A percentile compares a stretch with the other conserved stretches of the same genome.
Evolutionary conservation across 176 grass and related monocot genomes (phyloP).

Genomic region (Cenchrus americanus): DNA sequence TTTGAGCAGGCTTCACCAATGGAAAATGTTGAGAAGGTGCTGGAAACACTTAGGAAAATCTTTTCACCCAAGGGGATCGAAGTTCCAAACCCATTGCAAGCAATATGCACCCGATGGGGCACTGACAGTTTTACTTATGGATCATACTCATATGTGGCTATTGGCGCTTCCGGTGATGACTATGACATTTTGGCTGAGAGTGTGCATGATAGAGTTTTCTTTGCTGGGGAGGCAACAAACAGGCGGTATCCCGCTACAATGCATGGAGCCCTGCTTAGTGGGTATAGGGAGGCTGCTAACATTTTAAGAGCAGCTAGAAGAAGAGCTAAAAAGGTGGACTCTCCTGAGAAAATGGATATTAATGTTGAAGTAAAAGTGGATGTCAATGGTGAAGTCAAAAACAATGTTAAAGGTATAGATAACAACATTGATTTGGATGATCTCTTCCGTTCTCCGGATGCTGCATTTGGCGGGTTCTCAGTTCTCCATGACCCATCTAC

Average conservation of each 20-base stretch:
- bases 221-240: slow-evolving; percentile 96
- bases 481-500: slow-evolving; percentile 73
- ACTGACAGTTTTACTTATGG: slow-evolving; percentile 86
- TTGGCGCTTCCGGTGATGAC: slow-evolving; percentile 93
- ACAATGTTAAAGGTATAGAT: slow-evolving; percentile 43
- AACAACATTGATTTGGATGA: slow-evolving; percentile 59
- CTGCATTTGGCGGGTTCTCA: slow-evolving; percentile 66
- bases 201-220: slow-evolving; percentile 83
- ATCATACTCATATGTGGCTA: slow-evolving; percentile 89
- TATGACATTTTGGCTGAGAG: slow-evolving; percentile 95
- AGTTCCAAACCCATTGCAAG: slow-evolving; percentile 86
- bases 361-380: slow-evolving; percentile 20
- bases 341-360: slow-evolving; percentile 34
- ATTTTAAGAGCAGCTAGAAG: slow-evolving; percentile 75
- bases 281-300: slow-evolving; percentile 92
- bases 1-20: slow-evolving; percentile 76
- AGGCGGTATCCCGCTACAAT: slow-evolving; percentile 93
- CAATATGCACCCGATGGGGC: slow-evolving; percentile 93
- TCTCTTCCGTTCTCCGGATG: slow-evolving; percentile 64
- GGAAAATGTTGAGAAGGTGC: slow-evolving; percentile 68
- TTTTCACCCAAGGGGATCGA: slow-evolving; percentile 90
- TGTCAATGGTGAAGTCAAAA: slow-evolving; percentile 36
- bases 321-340: slow-evolving; percentile 49
- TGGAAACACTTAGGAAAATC: slow-evolving; percentile 74
- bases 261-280: slow-evolving; percentile 97